Evolutionary conservation across 805 yeast genomes (phyloP).

Genomic region (Myxozyma udenii): DNA sequence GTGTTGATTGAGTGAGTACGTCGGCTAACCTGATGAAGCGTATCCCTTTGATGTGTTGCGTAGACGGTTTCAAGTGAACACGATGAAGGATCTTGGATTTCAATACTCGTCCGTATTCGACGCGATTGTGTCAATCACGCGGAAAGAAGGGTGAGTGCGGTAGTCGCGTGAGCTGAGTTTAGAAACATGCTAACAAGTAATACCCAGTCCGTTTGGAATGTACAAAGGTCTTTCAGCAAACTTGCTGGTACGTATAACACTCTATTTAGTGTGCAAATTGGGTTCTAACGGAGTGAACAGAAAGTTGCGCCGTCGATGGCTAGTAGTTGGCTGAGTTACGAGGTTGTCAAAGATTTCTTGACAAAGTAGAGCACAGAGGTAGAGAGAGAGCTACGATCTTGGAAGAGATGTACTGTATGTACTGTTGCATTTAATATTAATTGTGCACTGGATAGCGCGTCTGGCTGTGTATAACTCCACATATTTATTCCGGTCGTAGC

Average conservation of each 20-base stretch:
- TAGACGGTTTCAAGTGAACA: slow-evolving; percentile 85
- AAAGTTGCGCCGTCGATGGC: slow-evolving; percentile 96
- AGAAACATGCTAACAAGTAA: slow-evolving; percentile 52
- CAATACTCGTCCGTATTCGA: slow-evolving; percentile 71
- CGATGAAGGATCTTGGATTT: slow-evolving; percentile 79
- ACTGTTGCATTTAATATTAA: too few relatives aligned
- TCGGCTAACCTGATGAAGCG: slow-evolving; percentile 36
- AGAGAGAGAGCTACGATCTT: too few relatives aligned
- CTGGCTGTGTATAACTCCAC: too few relatives aligned
- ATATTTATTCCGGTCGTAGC: too few relatives aligned
- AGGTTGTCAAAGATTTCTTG: slow-evolving; percentile 52
- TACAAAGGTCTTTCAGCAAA: slow-evolving; percentile 50
- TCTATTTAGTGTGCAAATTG: not conserved
- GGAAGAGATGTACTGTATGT: too few relatives aligned
- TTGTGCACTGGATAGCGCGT: too few relatives aligned
- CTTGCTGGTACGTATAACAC: slow-evolving; percentile 27
- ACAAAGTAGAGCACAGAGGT: too few relatives aligned
- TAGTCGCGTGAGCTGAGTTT: slow-evolving; percentile 63
- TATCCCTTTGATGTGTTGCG: slow-evolving; percentile 89
- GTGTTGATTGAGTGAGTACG: not conserved
- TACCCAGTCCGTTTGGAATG: slow-evolving; percentile 54
- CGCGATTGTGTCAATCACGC: slow-evolving; percentile 68
- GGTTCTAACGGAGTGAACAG: too few relatives aligned
- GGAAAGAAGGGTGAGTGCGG: slow-evolving; percentile 58
- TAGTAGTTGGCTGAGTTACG: slow-evolving; percentile 88